Conservation (phyloP, 2,329 filamentous ascomycete genomes). For the Hypocrella siamensis region DNA sequence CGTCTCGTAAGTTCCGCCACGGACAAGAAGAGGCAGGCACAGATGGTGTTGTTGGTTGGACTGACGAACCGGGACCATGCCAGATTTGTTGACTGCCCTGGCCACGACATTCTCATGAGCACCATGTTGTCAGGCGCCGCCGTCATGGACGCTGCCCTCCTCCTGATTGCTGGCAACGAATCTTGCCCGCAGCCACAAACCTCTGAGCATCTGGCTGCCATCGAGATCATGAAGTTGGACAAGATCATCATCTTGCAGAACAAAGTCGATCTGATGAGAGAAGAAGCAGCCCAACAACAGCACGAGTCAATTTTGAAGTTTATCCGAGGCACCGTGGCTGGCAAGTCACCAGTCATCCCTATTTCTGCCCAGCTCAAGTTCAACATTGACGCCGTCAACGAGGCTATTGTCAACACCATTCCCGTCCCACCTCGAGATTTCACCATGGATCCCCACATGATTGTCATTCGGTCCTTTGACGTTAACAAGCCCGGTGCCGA, state of each 20-base stretch:
- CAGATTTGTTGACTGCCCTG: conserved; percentile 94
- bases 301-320: conserved; percentile 98
- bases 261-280: conserved; percentile 97
- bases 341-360: conserved; percentile 87
- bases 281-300: conserved; percentile 85
- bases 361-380: conserved; percentile 97
- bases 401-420: conserved; percentile 89
- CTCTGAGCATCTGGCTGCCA: conserved; percentile 94
- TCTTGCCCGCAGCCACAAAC: conserved; percentile 96
- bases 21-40: background rate
- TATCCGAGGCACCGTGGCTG: conserved; percentile 91
- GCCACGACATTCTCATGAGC: conserved; percentile 99
- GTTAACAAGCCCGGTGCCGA: conserved; percentile 99
- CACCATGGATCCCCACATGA: conserved; percentile 87
- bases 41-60: conserved; percentile 6
- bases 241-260: conserved; percentile 99
- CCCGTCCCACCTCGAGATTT: conserved; percentile 87
- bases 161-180: conserved; percentile 97
- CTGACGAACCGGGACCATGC: background rate
- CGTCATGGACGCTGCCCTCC: conserved; percentile 96
- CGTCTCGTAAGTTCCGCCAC: conserved; percentile 57
- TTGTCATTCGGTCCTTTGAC: conserved; percentile 97
- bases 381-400: conserved; percentile 97
- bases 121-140: conserved; percentile 99
- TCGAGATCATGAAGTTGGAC: conserved; percentile 99